Conservation (phyloP, 257 asterid species). For the Perilla frutescens region DNA sequence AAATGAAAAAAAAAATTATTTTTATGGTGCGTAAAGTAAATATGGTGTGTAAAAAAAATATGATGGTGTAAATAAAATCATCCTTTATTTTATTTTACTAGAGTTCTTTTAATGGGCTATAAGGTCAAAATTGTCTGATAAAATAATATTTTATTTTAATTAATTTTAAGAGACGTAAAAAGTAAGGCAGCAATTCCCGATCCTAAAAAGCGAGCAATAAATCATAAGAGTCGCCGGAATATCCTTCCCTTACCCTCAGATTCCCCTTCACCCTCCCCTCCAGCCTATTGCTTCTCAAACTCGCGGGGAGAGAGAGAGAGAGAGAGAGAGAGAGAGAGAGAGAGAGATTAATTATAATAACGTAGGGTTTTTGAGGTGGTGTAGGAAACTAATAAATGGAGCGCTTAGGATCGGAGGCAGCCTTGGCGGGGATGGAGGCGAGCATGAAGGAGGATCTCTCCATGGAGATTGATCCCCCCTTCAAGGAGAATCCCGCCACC, state of each 20-base stretch:
- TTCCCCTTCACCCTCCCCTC: background rate
- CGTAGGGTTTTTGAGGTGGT: constrained; percentile 48
- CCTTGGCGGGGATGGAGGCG: constrained; percentile 62
- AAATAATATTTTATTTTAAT: no score
- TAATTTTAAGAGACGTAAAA: no score
- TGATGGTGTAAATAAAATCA: no score
- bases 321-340: background rate
- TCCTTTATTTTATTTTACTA: no score
- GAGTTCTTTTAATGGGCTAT: no score
- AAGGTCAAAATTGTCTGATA: no score
- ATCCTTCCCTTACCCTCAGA: background rate
- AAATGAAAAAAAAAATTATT: no score
- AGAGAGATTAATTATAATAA: constrained; percentile 11
- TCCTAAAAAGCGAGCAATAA: background rate
- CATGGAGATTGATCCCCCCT: constrained; percentile 93
- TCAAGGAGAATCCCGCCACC: constrained; percentile 71
- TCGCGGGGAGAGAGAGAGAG: background rate
- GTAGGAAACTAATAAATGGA: constrained; percentile 43
- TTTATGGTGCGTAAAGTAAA: no score
- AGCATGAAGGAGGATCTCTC: constrained; percentile 78
- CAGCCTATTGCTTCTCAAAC: background rate
- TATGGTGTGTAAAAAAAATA: no score
- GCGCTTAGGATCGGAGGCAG: constrained; percentile 76
- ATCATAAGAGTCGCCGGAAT: constrained; percentile 16
- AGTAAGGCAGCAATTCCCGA: background rate